A percentile compares a stretch with the other conserved stretches of the same genome.
These are phyloP conservation scores for Blastocladiella britannica DNA, from an alignment of 192 early-diverging fungal species.

Conservation along the genomic window DNA sequence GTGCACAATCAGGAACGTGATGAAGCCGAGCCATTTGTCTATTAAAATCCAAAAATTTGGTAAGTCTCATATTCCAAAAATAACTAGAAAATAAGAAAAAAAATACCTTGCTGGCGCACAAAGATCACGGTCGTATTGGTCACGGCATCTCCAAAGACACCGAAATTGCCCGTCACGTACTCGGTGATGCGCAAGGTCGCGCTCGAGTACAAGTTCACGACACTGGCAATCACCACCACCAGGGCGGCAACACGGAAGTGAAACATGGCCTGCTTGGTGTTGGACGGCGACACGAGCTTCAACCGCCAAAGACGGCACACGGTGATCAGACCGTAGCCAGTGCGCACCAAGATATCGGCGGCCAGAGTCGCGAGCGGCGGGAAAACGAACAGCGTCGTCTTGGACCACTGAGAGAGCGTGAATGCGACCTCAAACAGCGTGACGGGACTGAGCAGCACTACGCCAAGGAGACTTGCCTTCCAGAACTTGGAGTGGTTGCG, in stretches of 20 bases:
- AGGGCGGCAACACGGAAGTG: background rate
- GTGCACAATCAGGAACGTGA: background rate
- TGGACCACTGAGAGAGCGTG: background rate
- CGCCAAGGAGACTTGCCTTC: background rate
- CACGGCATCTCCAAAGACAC: background rate
- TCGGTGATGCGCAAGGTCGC: background rate
- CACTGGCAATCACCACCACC: background rate
- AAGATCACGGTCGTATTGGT: background rate
- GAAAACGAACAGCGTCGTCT: background rate
- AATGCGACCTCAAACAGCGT: background rate
- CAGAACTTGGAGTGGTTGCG: background rate
- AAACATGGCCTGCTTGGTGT: background rate
- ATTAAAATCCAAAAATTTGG: too few species aligned
- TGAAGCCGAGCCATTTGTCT: background rate
- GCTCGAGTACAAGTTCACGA: background rate
- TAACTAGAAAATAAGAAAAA: too few species aligned
- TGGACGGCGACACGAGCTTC: background rate
- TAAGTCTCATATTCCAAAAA: too few species aligned
- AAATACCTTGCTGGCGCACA: background rate
- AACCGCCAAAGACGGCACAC: background rate
- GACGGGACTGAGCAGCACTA: background rate
- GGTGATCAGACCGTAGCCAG: background rate
- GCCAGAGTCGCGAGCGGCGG: background rate
- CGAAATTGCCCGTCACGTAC: background rate
- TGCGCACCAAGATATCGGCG: background rate